Evolutionary conservation across 1,284 basidiomycete species (phyloP).

Genomic region (Microbotryomycetes sp.): DNA sequence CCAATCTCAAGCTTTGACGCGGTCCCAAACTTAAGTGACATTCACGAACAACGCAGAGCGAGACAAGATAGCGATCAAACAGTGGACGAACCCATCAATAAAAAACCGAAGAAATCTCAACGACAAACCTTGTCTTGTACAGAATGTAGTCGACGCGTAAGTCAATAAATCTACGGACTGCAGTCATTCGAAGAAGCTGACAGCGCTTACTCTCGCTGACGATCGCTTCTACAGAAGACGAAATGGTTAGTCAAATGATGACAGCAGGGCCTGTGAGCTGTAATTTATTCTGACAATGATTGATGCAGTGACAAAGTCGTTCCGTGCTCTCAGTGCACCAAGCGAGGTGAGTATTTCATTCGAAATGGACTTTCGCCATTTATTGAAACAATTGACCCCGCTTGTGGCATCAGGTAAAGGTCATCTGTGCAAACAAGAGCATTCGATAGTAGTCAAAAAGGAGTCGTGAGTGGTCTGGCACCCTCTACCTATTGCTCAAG

Average conservation of each 20-base stretch:
- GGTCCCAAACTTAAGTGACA: too few relatives aligned
- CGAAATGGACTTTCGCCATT: not conserved
- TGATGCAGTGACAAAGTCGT: not conserved
- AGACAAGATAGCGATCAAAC: too few relatives aligned
- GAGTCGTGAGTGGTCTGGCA: not conserved
- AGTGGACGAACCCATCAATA: not conserved
- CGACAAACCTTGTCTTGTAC: not conserved
- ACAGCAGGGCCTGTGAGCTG: not conserved
- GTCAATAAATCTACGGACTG: not conserved
- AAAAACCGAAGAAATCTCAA: not conserved
- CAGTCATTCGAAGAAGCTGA: too few relatives aligned
- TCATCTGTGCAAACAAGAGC: not conserved
- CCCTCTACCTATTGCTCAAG: too few relatives aligned
- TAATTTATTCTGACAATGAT: not conserved
- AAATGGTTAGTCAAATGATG: not conserved
- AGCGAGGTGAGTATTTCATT: conserved; percentile 16
- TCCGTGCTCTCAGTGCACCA: conserved; percentile 16
- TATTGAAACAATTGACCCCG: not conserved
- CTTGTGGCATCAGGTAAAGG: not conserved
- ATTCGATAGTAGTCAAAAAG: not conserved
- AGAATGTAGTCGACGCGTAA: not conserved
- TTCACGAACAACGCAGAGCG: not conserved
- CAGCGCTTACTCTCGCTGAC: too few relatives aligned
- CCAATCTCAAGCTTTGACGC: too few relatives aligned
- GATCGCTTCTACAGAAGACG: not conserved